These are phyloP conservation scores for Pholiota molesta DNA, from an alignment of 768 basidiomycete species.

Conservation along the genomic window DNA sequence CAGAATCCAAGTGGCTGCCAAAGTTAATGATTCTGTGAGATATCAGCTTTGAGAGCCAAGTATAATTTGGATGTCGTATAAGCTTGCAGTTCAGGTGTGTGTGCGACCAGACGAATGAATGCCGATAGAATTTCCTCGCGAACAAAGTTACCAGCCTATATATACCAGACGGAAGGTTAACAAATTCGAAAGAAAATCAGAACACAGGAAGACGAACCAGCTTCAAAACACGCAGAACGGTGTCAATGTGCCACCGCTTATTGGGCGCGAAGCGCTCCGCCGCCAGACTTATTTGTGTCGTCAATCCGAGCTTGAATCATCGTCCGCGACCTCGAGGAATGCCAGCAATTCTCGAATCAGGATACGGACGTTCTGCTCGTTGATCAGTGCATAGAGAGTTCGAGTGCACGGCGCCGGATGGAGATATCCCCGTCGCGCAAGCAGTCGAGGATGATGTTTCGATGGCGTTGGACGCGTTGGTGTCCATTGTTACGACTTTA, in stretches of 20 bases:
- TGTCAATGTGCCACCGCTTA: constrained; percentile 99
- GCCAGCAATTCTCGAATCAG: constrained; percentile 91
- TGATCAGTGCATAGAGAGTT: constrained; percentile 97
- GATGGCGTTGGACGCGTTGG: constrained; percentile 98
- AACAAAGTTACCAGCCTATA: constrained; percentile 95
- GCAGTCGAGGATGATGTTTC: constrained; percentile 98
- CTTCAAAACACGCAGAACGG: constrained; percentile 89
- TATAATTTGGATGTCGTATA: constrained; percentile 95
- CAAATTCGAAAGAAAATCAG: not conserved
- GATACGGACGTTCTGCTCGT: constrained; percentile 91
- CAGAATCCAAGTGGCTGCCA: constrained; percentile 93
- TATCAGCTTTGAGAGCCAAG: constrained; percentile 82
- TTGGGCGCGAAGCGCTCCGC: constrained; percentile 97
- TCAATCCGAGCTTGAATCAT: constrained; percentile 99
- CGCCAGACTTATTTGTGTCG: constrained; percentile 94
- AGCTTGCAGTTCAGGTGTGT: constrained; percentile 95
- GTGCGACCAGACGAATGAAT: constrained; percentile 94
- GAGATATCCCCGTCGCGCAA: constrained; percentile 99
- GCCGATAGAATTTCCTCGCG: constrained; percentile 94
- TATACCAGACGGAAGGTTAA: not conserved
- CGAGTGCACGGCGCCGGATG: constrained; percentile 93
- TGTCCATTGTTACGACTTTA: constrained; percentile 97
- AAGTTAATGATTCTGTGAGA: constrained; percentile 96
- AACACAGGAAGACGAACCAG: constrained; percentile 55
- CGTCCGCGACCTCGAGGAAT: constrained; percentile 97